Evolutionary conservation across 495 filamentous ascomycete genomes (phyloP).

Genomic region (Echria macrotheca): DNA sequence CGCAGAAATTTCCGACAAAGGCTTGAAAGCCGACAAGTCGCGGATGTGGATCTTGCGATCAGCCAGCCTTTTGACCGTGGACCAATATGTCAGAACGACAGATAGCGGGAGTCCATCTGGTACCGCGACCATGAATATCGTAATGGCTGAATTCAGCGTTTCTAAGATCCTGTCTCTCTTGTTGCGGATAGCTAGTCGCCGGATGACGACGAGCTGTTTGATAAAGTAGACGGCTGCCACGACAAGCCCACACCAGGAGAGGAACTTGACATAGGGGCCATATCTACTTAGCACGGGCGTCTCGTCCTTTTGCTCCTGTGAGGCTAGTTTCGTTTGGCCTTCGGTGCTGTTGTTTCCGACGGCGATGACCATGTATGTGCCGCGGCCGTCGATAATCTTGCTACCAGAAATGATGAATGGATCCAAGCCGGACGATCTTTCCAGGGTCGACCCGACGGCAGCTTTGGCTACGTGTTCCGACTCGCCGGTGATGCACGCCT

Average conservation of each 20-base stretch:
- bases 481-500: constrained; percentile 73
- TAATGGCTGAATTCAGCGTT: constrained; percentile 56
- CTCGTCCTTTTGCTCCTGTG: constrained; percentile 72
- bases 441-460: constrained; percentile 55
- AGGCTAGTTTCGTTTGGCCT: constrained; percentile 76
- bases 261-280: constrained; percentile 57
- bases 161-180: too few relatives aligned
- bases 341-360: constrained; percentile 67
- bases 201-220: constrained; percentile 70
- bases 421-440: constrained; percentile 53
- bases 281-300: constrained; percentile 66
- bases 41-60: constrained; percentile 73
- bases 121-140: constrained; percentile 76
- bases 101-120: constrained; percentile 78
- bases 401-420: constrained; percentile 79
- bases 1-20: constrained; percentile 82
- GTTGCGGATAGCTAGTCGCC: constrained; percentile 44
- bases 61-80: constrained; percentile 73
- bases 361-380: constrained; percentile 70
- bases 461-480: constrained; percentile 62
- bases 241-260: constrained; percentile 68
- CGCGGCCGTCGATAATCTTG: constrained; percentile 77
- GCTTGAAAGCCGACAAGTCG: constrained; percentile 71
- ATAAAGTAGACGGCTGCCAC: constrained; percentile 69
- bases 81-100: constrained; percentile 74